A percentile compares a stretch with the other conserved stretches of the same genome.
Conservation (phyloP, 768 basidiomycete genomes). For the Neoboletus brunneissimus region DNA sequence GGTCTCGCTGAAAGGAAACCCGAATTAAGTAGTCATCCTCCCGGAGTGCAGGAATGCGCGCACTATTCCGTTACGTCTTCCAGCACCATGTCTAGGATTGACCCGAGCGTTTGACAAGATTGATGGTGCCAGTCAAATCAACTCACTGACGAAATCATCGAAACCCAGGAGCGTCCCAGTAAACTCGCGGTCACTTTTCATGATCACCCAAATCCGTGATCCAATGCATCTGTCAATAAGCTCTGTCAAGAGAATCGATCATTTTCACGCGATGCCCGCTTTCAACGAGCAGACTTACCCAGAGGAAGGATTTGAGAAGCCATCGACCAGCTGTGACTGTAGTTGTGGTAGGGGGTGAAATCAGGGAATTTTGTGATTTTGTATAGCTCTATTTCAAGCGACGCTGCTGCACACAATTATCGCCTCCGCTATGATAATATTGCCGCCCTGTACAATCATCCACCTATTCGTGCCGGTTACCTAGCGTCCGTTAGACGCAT, state of each 20-base stretch:
- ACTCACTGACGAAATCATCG: constrained; percentile 99
- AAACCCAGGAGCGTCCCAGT: constrained; percentile 93
- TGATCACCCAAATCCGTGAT: constrained; percentile 95
- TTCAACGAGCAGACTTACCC: constrained; percentile 42
- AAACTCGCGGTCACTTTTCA: constrained; percentile 97
- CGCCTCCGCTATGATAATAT: constrained; percentile 20
- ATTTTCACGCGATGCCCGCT: background rate
- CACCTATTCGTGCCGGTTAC: constrained; percentile 17
- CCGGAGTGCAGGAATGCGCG: constrained; percentile 29
- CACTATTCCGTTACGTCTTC: constrained; percentile 98
- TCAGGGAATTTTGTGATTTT: background rate
- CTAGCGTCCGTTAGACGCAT: constrained; percentile 37
- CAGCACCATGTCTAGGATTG: constrained; percentile 75
- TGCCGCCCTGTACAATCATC: constrained; percentile 19
- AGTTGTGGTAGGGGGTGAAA: constrained; percentile 4
- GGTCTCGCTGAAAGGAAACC: constrained; percentile 58
- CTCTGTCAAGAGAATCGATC: constrained; percentile 45
- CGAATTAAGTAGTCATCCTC: background rate
- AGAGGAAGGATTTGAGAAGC: constrained; percentile 93
- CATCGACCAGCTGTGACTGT: constrained; percentile 49
- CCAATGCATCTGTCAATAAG: constrained; percentile 98
- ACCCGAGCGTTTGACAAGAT: background rate
- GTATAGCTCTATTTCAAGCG: constrained; percentile 11
- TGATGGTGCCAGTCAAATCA: background rate
- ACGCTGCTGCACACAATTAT: constrained; percentile 15